phyloP scores from a whole-genome alignment of 108 stramenopile species.

The Parietichytrium sp. region DNA sequence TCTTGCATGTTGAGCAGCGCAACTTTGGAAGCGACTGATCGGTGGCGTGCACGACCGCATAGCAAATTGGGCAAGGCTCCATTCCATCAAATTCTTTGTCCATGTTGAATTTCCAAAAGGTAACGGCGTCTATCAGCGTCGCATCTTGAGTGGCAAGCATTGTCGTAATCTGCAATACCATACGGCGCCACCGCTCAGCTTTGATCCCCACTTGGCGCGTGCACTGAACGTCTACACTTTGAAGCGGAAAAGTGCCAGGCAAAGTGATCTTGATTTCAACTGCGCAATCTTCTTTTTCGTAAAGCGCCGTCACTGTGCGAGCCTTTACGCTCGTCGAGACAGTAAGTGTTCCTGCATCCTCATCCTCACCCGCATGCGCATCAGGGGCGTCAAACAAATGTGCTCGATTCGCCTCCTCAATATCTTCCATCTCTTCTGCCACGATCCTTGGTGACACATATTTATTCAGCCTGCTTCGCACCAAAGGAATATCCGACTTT shows the following conservation, averaged over 20 bases:
- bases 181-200: constrained; percentile 55
- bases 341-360: not conserved
- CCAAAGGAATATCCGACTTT: not conserved
- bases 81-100: constrained; percentile 96
- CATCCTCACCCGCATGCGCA: not conserved
- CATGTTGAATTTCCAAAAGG: constrained; percentile 92
- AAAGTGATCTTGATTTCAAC: not conserved
- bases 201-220: constrained; percentile 39
- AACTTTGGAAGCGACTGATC: constrained; percentile 78
- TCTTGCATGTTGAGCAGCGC: constrained; percentile 78
- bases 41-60: constrained; percentile 84
- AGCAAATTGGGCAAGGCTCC: constrained; percentile 98
- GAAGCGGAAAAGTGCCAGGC: constrained; percentile 37
- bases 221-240: constrained; percentile 35
- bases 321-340: not conserved
- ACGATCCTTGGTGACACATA: not conserved
- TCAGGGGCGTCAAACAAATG: constrained; percentile 4
- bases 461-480: not conserved
- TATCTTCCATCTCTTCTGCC: not conserved
- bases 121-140: constrained; percentile 75
- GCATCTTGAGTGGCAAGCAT: constrained; percentile 53
- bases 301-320: constrained; percentile 24
- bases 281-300: constrained; percentile 36
- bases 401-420: not conserved
- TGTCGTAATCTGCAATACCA: constrained; percentile 63